Evolutionary conservation across 306 rosid genomes (phyloP).

Genomic region (Cyclanthera cordifolia): DNA sequence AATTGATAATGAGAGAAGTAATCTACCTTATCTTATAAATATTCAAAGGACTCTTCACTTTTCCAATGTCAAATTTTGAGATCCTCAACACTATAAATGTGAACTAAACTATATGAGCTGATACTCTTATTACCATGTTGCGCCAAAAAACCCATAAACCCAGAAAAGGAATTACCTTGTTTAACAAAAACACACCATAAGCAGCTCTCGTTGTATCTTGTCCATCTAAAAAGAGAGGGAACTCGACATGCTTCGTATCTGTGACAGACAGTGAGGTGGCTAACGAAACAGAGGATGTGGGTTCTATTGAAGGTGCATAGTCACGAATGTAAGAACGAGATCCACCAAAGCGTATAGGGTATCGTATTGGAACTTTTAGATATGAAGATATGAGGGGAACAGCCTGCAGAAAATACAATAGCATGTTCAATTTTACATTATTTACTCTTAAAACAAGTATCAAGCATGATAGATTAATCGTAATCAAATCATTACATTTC

Average conservation of each 20-base stretch:
- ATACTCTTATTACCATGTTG: no score
- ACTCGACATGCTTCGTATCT: conserved; percentile 50
- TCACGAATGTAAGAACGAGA: conserved; percentile 78
- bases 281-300: conserved; percentile 39
- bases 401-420: conserved; percentile 51
- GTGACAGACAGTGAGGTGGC: conserved; percentile 26
- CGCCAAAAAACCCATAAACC: not conserved
- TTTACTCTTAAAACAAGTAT: conserved; percentile 11
- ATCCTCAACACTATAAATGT: no score
- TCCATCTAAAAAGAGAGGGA: conserved; percentile 86
- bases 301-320: conserved; percentile 66
- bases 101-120: no score
- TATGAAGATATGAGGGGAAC: conserved; percentile 71
- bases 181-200: conserved; percentile 82
- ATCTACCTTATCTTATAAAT: no score
- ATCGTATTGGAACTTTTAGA: conserved; percentile 82
- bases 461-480: conserved; percentile 1
- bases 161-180: conserved; percentile 50
- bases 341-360: conserved; percentile 66
- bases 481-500: not conserved
- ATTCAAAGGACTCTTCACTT: no score
- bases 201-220: conserved; percentile 94
- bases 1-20: no score
- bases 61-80: no score
- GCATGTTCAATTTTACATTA: not conserved